A percentile compares a stretch with the other conserved stretches of the same genome.
phyloP scores from a whole-genome alignment of 2,329 filamentous ascomycete genomes.

The Colletotrichum musicola region DNA sequence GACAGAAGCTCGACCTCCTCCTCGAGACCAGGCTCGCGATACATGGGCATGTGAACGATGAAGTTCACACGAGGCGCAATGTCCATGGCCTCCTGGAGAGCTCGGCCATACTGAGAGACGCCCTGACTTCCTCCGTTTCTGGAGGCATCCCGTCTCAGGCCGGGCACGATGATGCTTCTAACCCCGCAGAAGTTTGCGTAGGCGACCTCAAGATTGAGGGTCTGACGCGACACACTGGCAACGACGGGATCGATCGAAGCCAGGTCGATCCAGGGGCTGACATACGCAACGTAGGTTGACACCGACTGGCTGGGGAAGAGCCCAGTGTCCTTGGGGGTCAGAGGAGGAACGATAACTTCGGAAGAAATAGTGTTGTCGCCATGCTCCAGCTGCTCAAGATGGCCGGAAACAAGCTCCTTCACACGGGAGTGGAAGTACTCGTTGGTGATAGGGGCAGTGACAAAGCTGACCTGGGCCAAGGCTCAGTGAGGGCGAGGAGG shows the following conservation, averaged over 20 bases:
- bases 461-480: constrained; percentile 76
- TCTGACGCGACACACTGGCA: constrained; percentile 87
- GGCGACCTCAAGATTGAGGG: constrained; percentile 89
- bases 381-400: constrained; percentile 62
- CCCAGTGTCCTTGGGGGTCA: constrained; percentile 84
- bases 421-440: constrained; percentile 78
- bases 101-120: constrained; percentile 83
- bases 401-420: constrained; percentile 69
- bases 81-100: constrained; percentile 82
- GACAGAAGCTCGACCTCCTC: constrained; percentile 66
- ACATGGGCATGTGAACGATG: constrained; percentile 86
- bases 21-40: constrained; percentile 75
- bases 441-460: constrained; percentile 84
- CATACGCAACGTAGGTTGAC: constrained; percentile 80
- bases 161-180: constrained; percentile 83
- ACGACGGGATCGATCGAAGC: constrained; percentile 86
- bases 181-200: constrained; percentile 97
- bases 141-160: constrained; percentile 75
- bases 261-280: constrained; percentile 94
- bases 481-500: constrained; percentile 34
- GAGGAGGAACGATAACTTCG: constrained; percentile 72
- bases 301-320: constrained; percentile 77
- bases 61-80: constrained; percentile 83
- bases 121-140: constrained; percentile 63
- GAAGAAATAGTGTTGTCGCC: constrained; percentile 58